Percentiles rank a stretch among this genome's conserved stretches.
Conservation (phyloP, 345 rosid species). For the Pugionium dolabratum region DNA sequence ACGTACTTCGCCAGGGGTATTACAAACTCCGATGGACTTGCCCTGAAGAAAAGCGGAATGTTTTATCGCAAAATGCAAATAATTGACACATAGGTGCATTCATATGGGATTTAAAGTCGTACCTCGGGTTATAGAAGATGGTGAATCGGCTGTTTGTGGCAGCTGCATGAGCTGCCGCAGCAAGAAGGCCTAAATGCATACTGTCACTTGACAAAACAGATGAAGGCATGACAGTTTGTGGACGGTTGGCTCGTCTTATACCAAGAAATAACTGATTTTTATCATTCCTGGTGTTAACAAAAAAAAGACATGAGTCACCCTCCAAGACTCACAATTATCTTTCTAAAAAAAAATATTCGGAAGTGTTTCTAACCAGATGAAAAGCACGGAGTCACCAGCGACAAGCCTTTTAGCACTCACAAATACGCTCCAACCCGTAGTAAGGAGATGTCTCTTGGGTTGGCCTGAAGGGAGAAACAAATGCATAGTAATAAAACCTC, state of each 20-base stretch:
- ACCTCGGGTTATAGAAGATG: slow-evolving; percentile 88
- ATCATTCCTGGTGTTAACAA: slow-evolving; percentile 61
- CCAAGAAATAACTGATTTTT: slow-evolving; percentile 87
- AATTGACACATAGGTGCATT: neutral
- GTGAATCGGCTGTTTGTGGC: slow-evolving; percentile 91
- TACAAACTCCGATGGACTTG: slow-evolving; percentile 89
- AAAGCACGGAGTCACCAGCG: slow-evolving; percentile 97
- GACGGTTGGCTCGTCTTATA: slow-evolving; percentile 74
- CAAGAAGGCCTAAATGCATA: slow-evolving; percentile 94
- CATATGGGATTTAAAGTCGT: neutral
- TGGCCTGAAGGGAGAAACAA: slow-evolving; percentile 61
- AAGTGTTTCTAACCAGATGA: slow-evolving; percentile 77
- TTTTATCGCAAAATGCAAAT: neutral
- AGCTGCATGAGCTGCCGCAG: slow-evolving; percentile 96
- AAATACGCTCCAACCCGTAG: slow-evolving; percentile 99
- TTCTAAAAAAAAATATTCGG: neutral
- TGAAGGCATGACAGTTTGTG: slow-evolving; percentile 91
- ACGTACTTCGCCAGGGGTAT: slow-evolving; percentile 72
- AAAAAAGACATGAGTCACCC: slow-evolving; percentile 15
- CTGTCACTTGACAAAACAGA: slow-evolving; percentile 91
- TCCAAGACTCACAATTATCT: slow-evolving; percentile 8
- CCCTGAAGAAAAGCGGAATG: slow-evolving; percentile 47
- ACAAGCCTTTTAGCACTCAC: slow-evolving; percentile 95
- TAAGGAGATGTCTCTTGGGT: slow-evolving; percentile 97
- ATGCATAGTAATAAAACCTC: slow-evolving; percentile 14